Base-by-base conservation (phyloP, 2,329 filamentous ascomycete genomes). In the Ophiostoma sp. region DNA sequence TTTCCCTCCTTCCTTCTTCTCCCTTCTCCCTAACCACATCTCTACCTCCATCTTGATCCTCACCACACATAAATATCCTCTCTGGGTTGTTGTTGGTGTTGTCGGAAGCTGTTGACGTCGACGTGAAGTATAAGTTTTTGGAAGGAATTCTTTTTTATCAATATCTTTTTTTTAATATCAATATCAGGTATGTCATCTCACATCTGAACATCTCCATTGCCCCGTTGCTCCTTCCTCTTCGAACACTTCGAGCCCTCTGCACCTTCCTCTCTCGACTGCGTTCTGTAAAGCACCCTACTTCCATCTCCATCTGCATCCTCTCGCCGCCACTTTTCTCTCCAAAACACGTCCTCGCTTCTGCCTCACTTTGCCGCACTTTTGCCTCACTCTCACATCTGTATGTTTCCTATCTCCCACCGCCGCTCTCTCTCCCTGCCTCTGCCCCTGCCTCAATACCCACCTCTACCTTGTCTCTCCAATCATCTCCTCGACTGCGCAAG, bases 41-140 rank as follows among this genome's bases (percentile, higher is more conserved):
- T 57, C 68, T 41, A 65, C 67, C 71, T 70, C 68, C 66, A 60
- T 60, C 67, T 70, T 72, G 70, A 67, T 67, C 70, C 41, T 72
- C 72, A 72, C 71, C 67, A 54, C 36, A 68, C 65, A 67, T 67
- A 69, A 62, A 44, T 57, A 71, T 48, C 36, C 72, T 70, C 62
- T 72, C 44, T 57, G 72, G 72, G 73, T 73, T 72, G 74, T 75
- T 73, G 74, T 73, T 57, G 73, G 72, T 72, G 73, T 72, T 72
- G 73, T 73, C 70, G 74, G 73, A 73, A 73, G 74, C 73, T 72
- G 73, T 73, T 71, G 72, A 66, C 57, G 74, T 69, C 71, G 74
- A 73, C 72, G 73, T 70, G 72, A 71, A 72, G 39, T 41, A 41
- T 31, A 41, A 41, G 64, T 69, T 72, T 71, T 3, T 67, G 68